A percentile compares a stretch with the other conserved stretches of the same genome.
Conservation (phyloP, 352 stramenopile genomes). For the Saprolegnia diclina region DNA sequence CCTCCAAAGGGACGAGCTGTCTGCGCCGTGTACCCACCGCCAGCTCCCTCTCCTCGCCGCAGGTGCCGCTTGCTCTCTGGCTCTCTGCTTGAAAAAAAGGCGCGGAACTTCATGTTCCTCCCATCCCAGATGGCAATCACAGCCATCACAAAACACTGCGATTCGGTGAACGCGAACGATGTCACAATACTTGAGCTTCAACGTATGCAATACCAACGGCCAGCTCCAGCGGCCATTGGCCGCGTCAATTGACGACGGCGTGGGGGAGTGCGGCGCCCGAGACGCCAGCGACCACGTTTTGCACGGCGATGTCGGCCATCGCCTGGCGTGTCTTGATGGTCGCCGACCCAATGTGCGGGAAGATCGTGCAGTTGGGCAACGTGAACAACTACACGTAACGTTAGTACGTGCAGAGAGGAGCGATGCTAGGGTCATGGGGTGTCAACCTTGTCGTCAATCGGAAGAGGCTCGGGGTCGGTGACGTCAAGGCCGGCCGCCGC, state of each 20-base stretch:
- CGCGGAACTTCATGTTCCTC: no score
- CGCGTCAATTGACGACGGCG: constrained; percentile 27
- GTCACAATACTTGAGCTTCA: neutral
- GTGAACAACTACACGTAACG: constrained; percentile 36
- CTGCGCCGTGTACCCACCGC: no score
- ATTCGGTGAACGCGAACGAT: no score
- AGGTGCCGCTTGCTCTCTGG: no score
- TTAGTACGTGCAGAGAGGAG: neutral
- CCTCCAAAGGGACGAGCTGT: no score
- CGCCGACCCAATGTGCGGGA: constrained; percentile 45
- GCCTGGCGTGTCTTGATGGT: constrained; percentile 51
- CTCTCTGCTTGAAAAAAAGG: no score
- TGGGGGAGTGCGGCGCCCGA: constrained; percentile 39
- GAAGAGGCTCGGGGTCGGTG: constrained; percentile 85
- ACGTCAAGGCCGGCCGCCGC: constrained; percentile 79
- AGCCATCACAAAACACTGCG: no score
- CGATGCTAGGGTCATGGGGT: neutral
- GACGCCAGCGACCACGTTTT: constrained; percentile 55
- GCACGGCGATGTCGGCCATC: constrained; percentile 68
- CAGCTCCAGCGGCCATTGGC: no score
- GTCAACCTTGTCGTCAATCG: constrained; percentile 55
- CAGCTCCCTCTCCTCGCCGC: no score
- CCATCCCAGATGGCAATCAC: no score
- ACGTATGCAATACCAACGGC: no score
- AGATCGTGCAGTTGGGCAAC: constrained; percentile 32